Base-by-base conservation (phyloP, 306 rosid genomes). In the Vigna nakashimae region DNA sequence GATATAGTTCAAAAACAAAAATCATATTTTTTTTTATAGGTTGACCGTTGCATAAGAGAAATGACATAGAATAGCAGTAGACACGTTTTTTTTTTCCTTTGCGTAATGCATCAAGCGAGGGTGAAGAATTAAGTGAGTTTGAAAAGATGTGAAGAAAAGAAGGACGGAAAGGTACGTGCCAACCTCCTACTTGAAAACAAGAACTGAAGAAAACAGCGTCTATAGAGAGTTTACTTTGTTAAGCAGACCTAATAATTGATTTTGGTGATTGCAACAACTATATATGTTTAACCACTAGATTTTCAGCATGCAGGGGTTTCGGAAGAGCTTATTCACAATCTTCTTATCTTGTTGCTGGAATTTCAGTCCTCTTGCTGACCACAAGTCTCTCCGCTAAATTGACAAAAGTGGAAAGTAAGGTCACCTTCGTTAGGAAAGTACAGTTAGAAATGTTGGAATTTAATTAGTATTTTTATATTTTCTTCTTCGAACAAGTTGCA, bases 141-240 rank as follows among this genome's bases (percentile, higher is more conserved):
- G 69, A 57, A 12, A 17, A 56, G 59, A 67, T 49, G 45, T 22
- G 24, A 62, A 63, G 48, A 63, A 63, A 26, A 40, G 65, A 5
- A 52, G 24, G 65, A 38, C 9, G 43, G 66, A 65, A 22, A 38
- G 49, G 30, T 53, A 67, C 43, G 46, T 43, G 53, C 46, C 69
- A 28, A 67, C 69, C 32, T 18, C 68, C 74, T n/a, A 58, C 57
- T 10, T 22, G 16, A 48, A 64, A 64, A 64, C 64, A 14, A 58
- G 4, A 60, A 60, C 22, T 3, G 68, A 63, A 63, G 66, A 60
- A 59, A 59, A 60, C 40, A 30, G 43, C 43, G 0, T 30, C 65
- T 59, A 34, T 4, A 59, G 11, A 59, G 38, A 26, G 65, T 59
- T 28, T 18, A 59, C 65, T 14, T 59, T 28, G 42, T 59, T 28